These are phyloP conservation scores for Rubia yunnanensis DNA, from an alignment of 257 asterid genomes.

Conservation along the genomic window DNA sequence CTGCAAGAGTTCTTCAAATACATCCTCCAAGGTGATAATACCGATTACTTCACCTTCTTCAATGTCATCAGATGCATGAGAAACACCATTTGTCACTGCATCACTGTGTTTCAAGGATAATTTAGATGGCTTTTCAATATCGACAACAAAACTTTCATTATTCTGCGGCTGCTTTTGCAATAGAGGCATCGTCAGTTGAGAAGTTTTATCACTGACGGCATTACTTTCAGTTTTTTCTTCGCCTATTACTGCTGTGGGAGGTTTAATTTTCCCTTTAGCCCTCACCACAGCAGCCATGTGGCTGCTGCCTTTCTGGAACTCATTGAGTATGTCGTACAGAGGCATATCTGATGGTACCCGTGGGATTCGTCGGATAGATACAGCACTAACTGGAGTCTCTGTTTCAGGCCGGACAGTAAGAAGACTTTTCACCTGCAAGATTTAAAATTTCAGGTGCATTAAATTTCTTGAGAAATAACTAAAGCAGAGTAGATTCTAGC, in stretches of 20 bases:
- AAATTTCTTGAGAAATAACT: slow-evolving; percentile 4
- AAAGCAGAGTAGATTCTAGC: background rate
- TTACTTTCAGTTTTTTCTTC: slow-evolving; percentile 39
- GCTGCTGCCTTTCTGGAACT: slow-evolving; percentile 83
- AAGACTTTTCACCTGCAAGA: slow-evolving; percentile 71
- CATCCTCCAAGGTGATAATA: slow-evolving; percentile 87
- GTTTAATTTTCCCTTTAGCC: slow-evolving; percentile 38
- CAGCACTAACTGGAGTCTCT: slow-evolving; percentile 80
- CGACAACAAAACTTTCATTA: slow-evolving; percentile 39
- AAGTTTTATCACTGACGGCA: slow-evolving; percentile 22
- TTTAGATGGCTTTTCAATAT: slow-evolving; percentile 41
- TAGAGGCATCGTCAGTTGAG: slow-evolving; percentile 40
- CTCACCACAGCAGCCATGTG: slow-evolving; percentile 94
- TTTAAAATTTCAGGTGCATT: background rate
- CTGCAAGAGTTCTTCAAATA: slow-evolving; percentile 96
- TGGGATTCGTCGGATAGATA: slow-evolving; percentile 83
- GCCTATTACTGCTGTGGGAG: slow-evolving; percentile 29
- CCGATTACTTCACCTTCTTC: slow-evolving; percentile 86
- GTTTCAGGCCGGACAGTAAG: slow-evolving; percentile 84
- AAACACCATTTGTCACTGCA: slow-evolving; percentile 21
- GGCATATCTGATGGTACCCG: slow-evolving; percentile 95
- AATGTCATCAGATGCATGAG: slow-evolving; percentile 40
- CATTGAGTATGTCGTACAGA: slow-evolving; percentile 76
- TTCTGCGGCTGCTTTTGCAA: slow-evolving; percentile 34
- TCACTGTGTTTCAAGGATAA: slow-evolving; percentile 35